Base-by-base conservation (phyloP, 2,329 filamentous ascomycete genomes). In the Sporothrix globosa region DNA sequence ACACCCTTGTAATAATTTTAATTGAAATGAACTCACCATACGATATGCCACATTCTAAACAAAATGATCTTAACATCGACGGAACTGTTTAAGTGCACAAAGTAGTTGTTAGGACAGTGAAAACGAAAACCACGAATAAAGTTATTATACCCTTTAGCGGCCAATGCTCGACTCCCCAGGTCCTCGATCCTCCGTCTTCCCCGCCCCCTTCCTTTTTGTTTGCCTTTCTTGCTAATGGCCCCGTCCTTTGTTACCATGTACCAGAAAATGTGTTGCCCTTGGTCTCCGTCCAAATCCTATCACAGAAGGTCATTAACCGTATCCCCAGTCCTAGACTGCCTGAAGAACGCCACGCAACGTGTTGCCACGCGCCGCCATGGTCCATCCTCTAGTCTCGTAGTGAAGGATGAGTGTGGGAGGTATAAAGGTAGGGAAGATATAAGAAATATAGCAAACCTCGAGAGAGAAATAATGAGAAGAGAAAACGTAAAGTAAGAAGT, bases 1-100 rank as follows among this genome's bases (percentile, higher is more conserved):
- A 61, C 30, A 34, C 44, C 13, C 44, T 70, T 68, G 53, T 69
- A 68, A 58, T 69, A 63, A 41, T 65, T 66, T 53, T 65, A 71
- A 71, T 68, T 27, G 65, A 58, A 68, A 34, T 46, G 58, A 46
- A 46, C 27, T 19, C 14, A 46, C 21, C 11, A 46, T 27, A 41
- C 34, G 3, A 61, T 3, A 27, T 46, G 13, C 48, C 48, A n/a
- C 19, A 13, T 17, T 19, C 17, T n/a, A 19, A n/a, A 21, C 48
- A 50, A 6, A n/a, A 50, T n/a, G 9, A 19, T n/a, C 48, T 50
- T 10, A 34, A n/a, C 48, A 9, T 50, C 9, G 48, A 21, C 48
- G 19, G 21, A 50, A 21, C 1, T 19, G 46, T 19, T n/a, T n/a
- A 1, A n/a, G 21, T 6, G 48, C 48, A n/a, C 7, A n/a, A 50